Percentiles rank a stretch among this genome's conserved stretches.
Evolutionary conservation across 192 early-diverging fungal genomes (phyloP).

Genomic region (Coemansia sp.): DNA sequence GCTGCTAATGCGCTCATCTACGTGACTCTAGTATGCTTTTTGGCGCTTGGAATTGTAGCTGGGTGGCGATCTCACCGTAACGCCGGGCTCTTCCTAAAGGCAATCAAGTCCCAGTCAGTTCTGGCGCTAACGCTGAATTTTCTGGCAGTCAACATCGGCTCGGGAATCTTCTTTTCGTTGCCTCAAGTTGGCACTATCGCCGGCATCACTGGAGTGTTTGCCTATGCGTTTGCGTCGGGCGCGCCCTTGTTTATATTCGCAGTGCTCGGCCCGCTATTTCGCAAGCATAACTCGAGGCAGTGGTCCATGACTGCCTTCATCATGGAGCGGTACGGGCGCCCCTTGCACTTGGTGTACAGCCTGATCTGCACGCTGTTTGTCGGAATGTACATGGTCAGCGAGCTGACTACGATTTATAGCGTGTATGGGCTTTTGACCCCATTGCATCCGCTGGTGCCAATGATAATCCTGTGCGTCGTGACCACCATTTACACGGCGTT

Average conservation of each 20-base stretch:
- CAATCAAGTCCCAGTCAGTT: constrained; percentile 56
- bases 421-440: constrained; percentile 61
- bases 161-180: constrained; percentile 66
- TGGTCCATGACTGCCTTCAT: constrained; percentile 70
- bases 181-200: constrained; percentile 66
- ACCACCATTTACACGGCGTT: constrained; percentile 70
- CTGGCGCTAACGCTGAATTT: constrained; percentile 57
- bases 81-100: constrained; percentile 58
- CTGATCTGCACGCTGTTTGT: constrained; percentile 64
- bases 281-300: constrained; percentile 60
- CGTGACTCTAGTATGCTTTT: constrained; percentile 54
- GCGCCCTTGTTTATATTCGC: constrained; percentile 64
- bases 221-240: constrained; percentile 64
- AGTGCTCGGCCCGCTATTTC: constrained; percentile 61
- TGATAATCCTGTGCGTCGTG: constrained; percentile 62
- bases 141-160: constrained; percentile 59
- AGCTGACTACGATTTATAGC: constrained; percentile 66
- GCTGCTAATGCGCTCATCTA: constrained; percentile 61
- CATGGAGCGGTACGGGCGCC: constrained; percentile 63
- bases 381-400: constrained; percentile 64
- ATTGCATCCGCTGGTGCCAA: constrained; percentile 57
- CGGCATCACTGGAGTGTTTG: constrained; percentile 67
- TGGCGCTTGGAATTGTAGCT: constrained; percentile 57
- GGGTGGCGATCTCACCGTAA: constrained; percentile 55
- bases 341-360: constrained; percentile 59